A percentile compares a stretch with the other conserved stretches of the same genome.
Conservation (phyloP, 805 yeast genomes). For the Yamadazyma kitorensis region DNA sequence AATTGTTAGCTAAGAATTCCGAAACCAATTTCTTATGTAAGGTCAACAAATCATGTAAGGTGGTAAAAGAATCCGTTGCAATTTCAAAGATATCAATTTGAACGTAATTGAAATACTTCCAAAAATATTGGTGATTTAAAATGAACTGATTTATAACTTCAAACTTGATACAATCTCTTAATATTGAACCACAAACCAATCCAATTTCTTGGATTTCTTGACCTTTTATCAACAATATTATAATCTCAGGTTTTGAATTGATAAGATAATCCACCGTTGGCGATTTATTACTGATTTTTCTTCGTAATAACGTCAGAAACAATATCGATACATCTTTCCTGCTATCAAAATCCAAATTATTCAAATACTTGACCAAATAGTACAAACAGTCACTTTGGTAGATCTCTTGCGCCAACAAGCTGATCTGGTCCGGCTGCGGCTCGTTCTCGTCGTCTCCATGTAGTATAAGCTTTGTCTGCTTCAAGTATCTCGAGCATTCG, state of each 20-base stretch:
- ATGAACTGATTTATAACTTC: constrained; percentile 65
- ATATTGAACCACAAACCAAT: constrained; percentile 68
- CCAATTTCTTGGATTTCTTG: constrained; percentile 76
- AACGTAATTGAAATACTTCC: constrained; percentile 82
- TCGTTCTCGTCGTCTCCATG: constrained; percentile 67
- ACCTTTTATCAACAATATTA: constrained; percentile 60
- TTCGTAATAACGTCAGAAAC: constrained; percentile 72
- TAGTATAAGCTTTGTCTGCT: constrained; percentile 62
- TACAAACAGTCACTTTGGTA: constrained; percentile 68
- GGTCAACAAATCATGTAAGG: constrained; percentile 67
- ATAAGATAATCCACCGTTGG: constrained; percentile 87
- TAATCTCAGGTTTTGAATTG: constrained; percentile 56
- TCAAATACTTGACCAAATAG: constrained; percentile 55
- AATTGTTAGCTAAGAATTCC: constrained; percentile 62
- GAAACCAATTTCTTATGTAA: constrained; percentile 65
- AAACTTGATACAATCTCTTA: constrained; percentile 80
- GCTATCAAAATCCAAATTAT: constrained; percentile 81
- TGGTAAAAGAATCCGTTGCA: constrained; percentile 85
- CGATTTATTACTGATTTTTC: constrained; percentile 70
- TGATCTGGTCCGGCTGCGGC: constrained; percentile 69
- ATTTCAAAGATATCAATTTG: constrained; percentile 79
- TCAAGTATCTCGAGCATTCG: constrained; percentile 63
- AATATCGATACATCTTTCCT: constrained; percentile 76
- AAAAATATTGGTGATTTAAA: constrained; percentile 58
- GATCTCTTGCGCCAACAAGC: constrained; percentile 75